phyloP scores from a whole-genome alignment of 331 rosid genomes.

The Acacia concinna region DNA sequence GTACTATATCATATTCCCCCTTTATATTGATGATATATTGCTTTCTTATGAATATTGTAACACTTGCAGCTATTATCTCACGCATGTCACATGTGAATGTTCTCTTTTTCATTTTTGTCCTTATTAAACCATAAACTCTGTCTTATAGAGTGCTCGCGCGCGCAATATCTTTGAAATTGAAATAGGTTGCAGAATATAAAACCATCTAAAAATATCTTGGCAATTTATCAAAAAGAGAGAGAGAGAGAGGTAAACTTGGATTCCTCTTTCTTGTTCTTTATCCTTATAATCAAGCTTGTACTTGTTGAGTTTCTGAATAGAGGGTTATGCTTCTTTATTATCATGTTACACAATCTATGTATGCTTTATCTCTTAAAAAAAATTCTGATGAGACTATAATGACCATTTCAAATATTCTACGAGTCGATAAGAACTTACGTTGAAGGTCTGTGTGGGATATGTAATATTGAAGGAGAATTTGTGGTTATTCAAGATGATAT shows the following conservation, averaged over 20 bases:
- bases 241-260: background rate
- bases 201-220: background rate
- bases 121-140: background rate
- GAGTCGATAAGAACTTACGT: conserved; percentile 53
- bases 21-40: background rate
- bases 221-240: no score
- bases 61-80: background rate
- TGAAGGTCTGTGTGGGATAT: conserved; percentile 51
- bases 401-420: conserved; percentile 58
- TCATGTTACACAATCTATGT: background rate
- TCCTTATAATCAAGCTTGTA: background rate
- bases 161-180: background rate
- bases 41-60: background rate
- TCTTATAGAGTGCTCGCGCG: no score
- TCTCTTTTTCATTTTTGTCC: background rate
- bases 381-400: background rate
- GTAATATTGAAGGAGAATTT: conserved; percentile 32
- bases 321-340: background rate
- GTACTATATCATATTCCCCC: background rate
- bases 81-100: background rate
- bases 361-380: background rate
- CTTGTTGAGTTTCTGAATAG: background rate
- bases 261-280: background rate
- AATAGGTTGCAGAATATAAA: background rate
- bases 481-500: conserved; percentile 40